A percentile compares a stretch with the other conserved stretches of the same genome.
These are phyloP conservation scores for Trichaptum fuscoviolaceum DNA, from an alignment of 768 basidiomycete species.

Conservation along the genomic window DNA sequence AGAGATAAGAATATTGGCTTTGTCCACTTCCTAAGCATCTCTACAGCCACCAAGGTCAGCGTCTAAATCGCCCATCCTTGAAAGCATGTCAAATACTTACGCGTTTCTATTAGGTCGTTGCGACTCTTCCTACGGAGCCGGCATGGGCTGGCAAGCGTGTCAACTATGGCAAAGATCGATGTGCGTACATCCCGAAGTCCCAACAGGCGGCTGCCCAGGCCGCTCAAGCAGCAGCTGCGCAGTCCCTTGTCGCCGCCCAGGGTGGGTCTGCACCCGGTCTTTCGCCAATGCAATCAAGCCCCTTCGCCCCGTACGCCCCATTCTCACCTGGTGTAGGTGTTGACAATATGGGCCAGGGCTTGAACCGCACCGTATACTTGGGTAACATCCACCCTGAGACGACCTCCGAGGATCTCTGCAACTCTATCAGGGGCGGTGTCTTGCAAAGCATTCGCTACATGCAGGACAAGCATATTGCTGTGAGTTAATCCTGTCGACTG, in stretches of 20 bases:
- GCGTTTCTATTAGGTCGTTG: constrained; percentile 66
- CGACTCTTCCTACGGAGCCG: constrained; percentile 85
- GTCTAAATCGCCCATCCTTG: neutral
- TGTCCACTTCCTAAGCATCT: constrained; percentile 95
- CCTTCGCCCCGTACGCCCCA: constrained; percentile 49
- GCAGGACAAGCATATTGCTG: constrained; percentile 96
- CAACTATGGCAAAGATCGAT: constrained; percentile 98
- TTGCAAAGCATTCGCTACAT: constrained; percentile 93
- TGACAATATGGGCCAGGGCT: constrained; percentile 38
- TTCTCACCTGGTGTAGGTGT: constrained; percentile 36
- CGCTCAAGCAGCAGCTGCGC: constrained; percentile 82
- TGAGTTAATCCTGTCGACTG: constrained; percentile 34
- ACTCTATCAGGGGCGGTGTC: constrained; percentile 94
- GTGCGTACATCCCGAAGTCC: constrained; percentile 95
- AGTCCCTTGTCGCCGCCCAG: constrained; percentile 52
- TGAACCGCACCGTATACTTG: constrained; percentile 92
- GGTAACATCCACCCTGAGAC: constrained; percentile 98
- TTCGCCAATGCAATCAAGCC: constrained; percentile 20
- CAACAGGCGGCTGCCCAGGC: constrained; percentile 86
- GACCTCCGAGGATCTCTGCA: constrained; percentile 91
- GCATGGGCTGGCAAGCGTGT: constrained; percentile 95
- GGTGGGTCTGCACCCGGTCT: constrained; percentile 35
- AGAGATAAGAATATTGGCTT: constrained; percentile 99
- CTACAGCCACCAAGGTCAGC: constrained; percentile 87
- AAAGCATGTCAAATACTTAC: constrained; percentile 9